These are phyloP conservation scores for Alternaria ethzedia DNA, from an alignment of 2,329 filamentous ascomycete genomes.

Conservation along the genomic window DNA sequence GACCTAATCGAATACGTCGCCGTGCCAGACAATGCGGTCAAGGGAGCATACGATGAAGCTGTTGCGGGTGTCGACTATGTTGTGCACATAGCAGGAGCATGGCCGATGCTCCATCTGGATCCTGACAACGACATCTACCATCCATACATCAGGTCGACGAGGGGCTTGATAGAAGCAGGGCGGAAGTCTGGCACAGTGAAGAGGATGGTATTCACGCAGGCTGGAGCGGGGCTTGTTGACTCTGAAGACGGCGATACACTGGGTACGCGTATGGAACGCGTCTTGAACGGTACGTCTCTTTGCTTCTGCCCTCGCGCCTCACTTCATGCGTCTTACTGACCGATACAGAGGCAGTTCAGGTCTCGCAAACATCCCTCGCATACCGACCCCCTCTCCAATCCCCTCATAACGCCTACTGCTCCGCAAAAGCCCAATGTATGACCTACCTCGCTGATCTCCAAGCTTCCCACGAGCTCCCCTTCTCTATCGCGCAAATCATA, in stretches of 20 bases:
- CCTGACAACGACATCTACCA: slow-evolving; percentile 43
- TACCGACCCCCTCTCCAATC: slow-evolving; percentile 37
- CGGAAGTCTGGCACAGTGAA: slow-evolving; percentile 31
- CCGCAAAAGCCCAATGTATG: slow-evolving; percentile 45
- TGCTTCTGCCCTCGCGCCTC: not conserved
- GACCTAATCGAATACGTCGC: slow-evolving; percentile 31
- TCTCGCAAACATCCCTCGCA: slow-evolving; percentile 27
- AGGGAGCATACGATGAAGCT: slow-evolving; percentile 38
- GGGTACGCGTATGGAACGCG: slow-evolving; percentile 34
- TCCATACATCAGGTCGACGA: slow-evolving; percentile 43
- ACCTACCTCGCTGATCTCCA: slow-evolving; percentile 25
- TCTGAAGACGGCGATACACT: slow-evolving; percentile 41
- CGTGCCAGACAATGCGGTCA: slow-evolving; percentile 37
- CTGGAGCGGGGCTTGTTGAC: slow-evolving; percentile 41
- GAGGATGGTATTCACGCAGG: slow-evolving; percentile 43
- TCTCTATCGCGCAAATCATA: slow-evolving; percentile 42
- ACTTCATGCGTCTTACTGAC: not conserved
- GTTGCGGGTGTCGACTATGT: slow-evolving; percentile 32
- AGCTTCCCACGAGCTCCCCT: slow-evolving; percentile 15
- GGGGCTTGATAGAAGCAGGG: slow-evolving; percentile 35
- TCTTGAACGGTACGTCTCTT: slow-evolving; percentile 28
- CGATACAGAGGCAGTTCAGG: slow-evolving; percentile 27
- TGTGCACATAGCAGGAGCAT: slow-evolving; percentile 44
- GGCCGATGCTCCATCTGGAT: slow-evolving; percentile 40
- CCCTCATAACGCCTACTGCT: slow-evolving; percentile 42